Evolutionary conservation across 129 eudicot genomes (phyloP).

Genomic region (Daucus carota): DH1_v3.0 NC_030388.2:19936501-19937000

Average conservation of each 20-base stretch:
- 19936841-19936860: not conserved
- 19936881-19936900: not conserved
- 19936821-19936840: not conserved
- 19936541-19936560: conserved; percentile 91
- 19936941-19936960: not conserved
- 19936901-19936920: not conserved
- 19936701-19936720: not conserved
- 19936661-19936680: not conserved
- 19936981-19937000: not conserved
- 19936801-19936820: not conserved
- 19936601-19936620: conserved; percentile 75
- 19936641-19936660: not conserved
- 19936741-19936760: not conserved
- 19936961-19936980: not conserved
- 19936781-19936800: not conserved
- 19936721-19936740: not conserved
- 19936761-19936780: not conserved
- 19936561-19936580: conserved; percentile 95
- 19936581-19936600: conserved; percentile 86
- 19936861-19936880: not conserved
- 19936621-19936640: conserved; percentile 84
- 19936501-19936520: conserved; percentile 95
- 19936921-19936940: not conserved
- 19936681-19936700: not conserved
- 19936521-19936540: conserved; percentile 85